Evolutionary conservation across 345 rosid species (phyloP).

Genomic region (Populus pruinosa): DNA sequence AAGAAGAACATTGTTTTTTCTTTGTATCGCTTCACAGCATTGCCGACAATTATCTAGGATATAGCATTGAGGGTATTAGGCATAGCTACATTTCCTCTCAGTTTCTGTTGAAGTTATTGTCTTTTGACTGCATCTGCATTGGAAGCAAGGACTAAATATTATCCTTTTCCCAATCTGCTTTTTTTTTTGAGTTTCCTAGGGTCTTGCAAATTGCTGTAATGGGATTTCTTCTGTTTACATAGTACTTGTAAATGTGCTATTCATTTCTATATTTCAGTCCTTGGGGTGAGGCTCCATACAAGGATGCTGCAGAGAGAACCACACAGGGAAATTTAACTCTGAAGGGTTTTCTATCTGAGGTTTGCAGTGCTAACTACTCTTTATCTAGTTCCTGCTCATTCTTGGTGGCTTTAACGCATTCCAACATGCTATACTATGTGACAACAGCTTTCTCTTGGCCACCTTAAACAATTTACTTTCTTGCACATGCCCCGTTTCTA

Average conservation of each 20-base stretch:
- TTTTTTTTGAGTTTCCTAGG: neutral
- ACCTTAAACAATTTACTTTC: neutral
- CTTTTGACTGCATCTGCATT: slow-evolving; percentile 3
- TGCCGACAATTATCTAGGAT: neutral
- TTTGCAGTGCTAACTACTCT: slow-evolving; percentile 28
- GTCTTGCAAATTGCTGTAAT: slow-evolving; percentile 5
- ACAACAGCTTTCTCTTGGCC: neutral
- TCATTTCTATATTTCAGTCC: slow-evolving; percentile 54
- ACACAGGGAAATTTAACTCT: slow-evolving; percentile 56
- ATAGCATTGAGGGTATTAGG: neutral
- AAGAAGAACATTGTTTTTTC: too few species aligned
- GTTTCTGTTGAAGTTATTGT: neutral
- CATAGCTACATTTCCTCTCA: neutral
- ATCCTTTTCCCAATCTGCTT: neutral
- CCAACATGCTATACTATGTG: neutral
- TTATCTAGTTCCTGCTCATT: neutral
- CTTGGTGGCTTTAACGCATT: neutral
- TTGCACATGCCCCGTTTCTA: neutral
- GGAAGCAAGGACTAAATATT: neutral
- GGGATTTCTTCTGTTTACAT: neutral
- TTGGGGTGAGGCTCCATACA: slow-evolving; percentile 59
- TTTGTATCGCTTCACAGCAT: too few species aligned
- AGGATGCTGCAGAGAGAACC: slow-evolving; percentile 66
- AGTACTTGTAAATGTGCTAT: slow-evolving; percentile 6
- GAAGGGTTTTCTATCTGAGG: slow-evolving; percentile 67